Evolutionary conservation across 208 protist genomes (phyloP), one percentile per base, ranked within the genome.

Genomic region (Acanthamoeba culbertsoni): DNA sequence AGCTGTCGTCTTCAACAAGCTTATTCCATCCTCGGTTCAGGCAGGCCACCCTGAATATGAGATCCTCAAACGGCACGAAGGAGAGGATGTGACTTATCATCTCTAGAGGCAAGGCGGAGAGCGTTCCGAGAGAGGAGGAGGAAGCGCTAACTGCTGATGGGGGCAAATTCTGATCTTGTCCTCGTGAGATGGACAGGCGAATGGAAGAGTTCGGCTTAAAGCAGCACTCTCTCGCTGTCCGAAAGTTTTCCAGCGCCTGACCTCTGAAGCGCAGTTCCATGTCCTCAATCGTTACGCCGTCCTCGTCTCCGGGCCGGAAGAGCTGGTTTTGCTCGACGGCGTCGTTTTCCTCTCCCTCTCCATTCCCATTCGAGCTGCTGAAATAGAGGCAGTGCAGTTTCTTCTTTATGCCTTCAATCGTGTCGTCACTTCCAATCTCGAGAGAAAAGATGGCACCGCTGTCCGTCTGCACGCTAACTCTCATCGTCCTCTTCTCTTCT

Each of bases 1-100:
- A n/a, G 73, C 73, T 84, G 73, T 84, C 73, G 43, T 84, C 73
- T 37, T 84, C 73, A 26, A 84, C 73, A 2, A 84, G 45, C 73
- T 55, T 46, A n/a, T 84, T 84, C 73, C 73, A 84, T 2, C 55
- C 73, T 23, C 73, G 73, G 45, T 84, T 84, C 43, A 84, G 26
- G 45, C 73, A 84, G n/a, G 73, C 73, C 42, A 84, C 73, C 28
- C 26, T 84, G 43, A 84, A 37, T 26, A 84, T 84, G 73, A 84
- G 73, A 23, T 84, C 73, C 43, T 84, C 73, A 43, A 84, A 84
- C 5, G 73, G 73, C 43, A 84, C 73, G 28, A 84, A 84, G 43
- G 73, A 84, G 16, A 84, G 42, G 10, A 55, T 55, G 43, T 84
- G 73, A 16, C 43, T 84, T 37, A 84, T 12, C 73, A 84, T 84